These are phyloP conservation scores for Sporothrix variecibatus DNA, from an alignment of 2,329 filamentous ascomycete genomes.

Conservation along the genomic window DNA sequence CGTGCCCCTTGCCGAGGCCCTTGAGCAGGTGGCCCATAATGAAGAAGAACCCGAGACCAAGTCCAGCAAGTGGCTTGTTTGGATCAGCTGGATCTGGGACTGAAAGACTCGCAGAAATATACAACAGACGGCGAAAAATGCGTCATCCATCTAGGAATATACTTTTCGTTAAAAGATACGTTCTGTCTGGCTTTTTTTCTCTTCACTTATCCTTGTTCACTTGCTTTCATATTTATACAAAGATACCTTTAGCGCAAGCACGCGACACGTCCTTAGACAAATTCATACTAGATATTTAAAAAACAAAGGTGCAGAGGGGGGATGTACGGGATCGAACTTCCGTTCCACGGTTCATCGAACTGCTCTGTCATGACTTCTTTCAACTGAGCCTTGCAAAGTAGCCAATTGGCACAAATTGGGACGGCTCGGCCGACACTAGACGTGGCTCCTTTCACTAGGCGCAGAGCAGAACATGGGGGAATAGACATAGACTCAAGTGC, in stretches of 20 bases:
- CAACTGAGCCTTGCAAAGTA: no score
- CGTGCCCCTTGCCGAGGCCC: constrained; percentile 55
- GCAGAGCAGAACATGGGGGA: neutral
- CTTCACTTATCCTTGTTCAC: neutral
- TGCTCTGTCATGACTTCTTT: no score
- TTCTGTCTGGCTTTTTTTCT: neutral
- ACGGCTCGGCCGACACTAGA: constrained; percentile 1
- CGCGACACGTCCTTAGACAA: neutral
- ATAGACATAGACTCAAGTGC: neutral
- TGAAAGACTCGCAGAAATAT: neutral
- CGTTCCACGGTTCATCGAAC: neutral
- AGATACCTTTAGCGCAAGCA: neutral
- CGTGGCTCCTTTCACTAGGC: neutral
- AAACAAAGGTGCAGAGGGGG: neutral
- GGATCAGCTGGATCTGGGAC: constrained; percentile 25
- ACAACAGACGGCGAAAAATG: neutral
- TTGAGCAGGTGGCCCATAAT: constrained; percentile 48
- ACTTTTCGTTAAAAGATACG: neutral
- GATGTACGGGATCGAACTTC: neutral
- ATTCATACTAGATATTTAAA: neutral
- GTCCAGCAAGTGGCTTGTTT: neutral
- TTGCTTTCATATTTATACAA: neutral
- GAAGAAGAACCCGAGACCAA: constrained; percentile 9
- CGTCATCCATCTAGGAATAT: neutral
- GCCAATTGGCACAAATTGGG: no score